Evolutionary conservation across 148 eudicot genomes (phyloP), one percentile per base, ranked within the genome.

Genomic region (Simmondsia chinensis): DNA sequence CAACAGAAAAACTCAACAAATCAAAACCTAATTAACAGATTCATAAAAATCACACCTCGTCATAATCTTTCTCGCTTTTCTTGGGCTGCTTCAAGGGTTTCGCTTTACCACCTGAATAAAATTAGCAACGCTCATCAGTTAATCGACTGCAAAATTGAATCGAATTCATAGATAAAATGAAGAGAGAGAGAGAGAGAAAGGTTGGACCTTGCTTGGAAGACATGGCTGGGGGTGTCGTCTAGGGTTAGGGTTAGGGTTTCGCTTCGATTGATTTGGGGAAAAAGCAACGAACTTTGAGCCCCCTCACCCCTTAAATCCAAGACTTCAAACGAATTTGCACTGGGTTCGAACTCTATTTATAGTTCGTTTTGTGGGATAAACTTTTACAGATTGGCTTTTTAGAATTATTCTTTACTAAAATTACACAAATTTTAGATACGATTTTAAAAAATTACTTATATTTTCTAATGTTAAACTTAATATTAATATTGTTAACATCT

Each of bases 41-140:
- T 5, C 5, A 0, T 0, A 31, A 4, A 9, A 1, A 22, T 30
- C 0, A 45, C 64, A 88, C 94, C 67, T 88, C 97, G 50, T 83
- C 91, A 29, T 80, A 73, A n/a, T 83, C 94, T 54, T 69, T 70
- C 68, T 74, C 73, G 0, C 75, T 89, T 55, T 75, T 59, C 71
- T 84, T 83, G 19, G 97, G 97, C 36, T 57, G 64, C 84, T 88
- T 88, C 82, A 88, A 81, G 42, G 97, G 97, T 78, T 88, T 88
- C 19, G 76, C 69, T 56, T 88, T 88, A 66, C 97, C 97, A 68
- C 94, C 87, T 83, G 33, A 30, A 38, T 5, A 5, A 5, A 28
- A 28, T 5, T 28, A 28, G 5, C 5, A 28, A 20, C 13, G 5
- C 39, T 46, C 30, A 33, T 39, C 31, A 53, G 54, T 5, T 45